Evolutionary conservation across 2,329 filamentous ascomycete species (phyloP), one percentile per base, ranked within the genome.

Genomic region (Epichloe elymi): DNA sequence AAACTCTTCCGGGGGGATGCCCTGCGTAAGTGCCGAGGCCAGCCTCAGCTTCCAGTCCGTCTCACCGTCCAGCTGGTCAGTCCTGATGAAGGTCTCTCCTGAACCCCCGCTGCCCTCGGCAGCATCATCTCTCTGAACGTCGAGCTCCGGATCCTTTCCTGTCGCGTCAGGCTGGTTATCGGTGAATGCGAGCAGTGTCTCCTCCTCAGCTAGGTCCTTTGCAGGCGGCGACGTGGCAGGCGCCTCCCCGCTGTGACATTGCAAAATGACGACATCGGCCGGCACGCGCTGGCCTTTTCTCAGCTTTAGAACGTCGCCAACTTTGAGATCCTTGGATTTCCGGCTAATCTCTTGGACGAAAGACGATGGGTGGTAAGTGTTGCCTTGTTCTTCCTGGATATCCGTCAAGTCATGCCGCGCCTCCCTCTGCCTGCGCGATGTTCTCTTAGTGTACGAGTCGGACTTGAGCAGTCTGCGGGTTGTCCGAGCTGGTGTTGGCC

Each of bases 1-100:
- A 55, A 95, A 82, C 57, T 95, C 87, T 44, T 80, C 1, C 83
- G 70, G 0, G 70, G 0, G 82, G 69, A 98, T 71, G n/a, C 73
- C 78, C 62, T 98, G 93, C 0, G 90, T 91, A 26, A 97, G 68
- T 0, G 87, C 81, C 12, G 89, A 93, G 1, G 93, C 89, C 37
- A 97, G 68, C 33, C 94, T 83, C 51, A 98, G 73, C 69, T 98
- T 98, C 94, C 93, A 98, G 63, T 98, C 93, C 0, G 93, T 98
- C 70, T 98, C 93, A 59, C 93, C 93, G 61, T 98, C 93, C 10
- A 98, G 76, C 64, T 98, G 93, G 66, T 98, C 93, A 2, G 94
- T 98, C 54, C 93, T 80, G 62, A 98, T 97, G 61, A 98, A 98
- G 0, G 91, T 91, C 68, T 98, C 94, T 30, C 89, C 89, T 26